phyloP scores from a whole-genome alignment of 805 yeast species.

The Hanseniaspora thailandica region DNA sequence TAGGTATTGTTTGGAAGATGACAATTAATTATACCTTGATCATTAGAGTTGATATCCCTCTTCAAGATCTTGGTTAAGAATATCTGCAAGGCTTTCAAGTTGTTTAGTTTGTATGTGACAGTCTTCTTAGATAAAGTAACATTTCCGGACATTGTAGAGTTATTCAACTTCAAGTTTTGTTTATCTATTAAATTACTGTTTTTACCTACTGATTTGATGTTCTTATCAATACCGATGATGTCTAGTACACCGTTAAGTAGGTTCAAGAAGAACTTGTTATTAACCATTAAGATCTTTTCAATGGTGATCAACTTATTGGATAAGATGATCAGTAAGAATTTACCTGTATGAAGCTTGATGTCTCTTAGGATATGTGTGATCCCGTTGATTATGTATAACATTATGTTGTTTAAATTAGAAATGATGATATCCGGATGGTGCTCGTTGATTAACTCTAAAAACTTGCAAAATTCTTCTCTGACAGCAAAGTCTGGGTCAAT shows the following conservation, averaged over 20 bases:
- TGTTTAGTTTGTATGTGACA: conserved; percentile 9
- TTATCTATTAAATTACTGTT: conserved; percentile 28
- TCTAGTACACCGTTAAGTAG: conserved; percentile 56
- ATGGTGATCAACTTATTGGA: conserved; percentile 8
- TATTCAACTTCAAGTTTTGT: conserved; percentile 14
- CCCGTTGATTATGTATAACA: conserved; percentile 74
- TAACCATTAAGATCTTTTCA: conserved; percentile 42
- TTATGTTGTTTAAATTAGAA: conserved; percentile 46
- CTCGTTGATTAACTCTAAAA: conserved; percentile 39
- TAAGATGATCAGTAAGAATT: conserved; percentile 34
- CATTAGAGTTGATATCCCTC: background rate
- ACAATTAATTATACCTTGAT: background rate
- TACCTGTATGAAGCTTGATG: conserved; percentile 64
- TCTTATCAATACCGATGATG: conserved; percentile 39
- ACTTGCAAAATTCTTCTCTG: conserved; percentile 41
- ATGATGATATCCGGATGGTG: conserved; percentile 45
- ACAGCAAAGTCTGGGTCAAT: conserved; percentile 56
- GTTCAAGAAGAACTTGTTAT: conserved; percentile 56
- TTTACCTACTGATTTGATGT: conserved; percentile 17
- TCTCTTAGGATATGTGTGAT: conserved; percentile 83
- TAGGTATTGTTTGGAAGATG: conserved; percentile 4
- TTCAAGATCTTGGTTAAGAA: conserved; percentile 6
- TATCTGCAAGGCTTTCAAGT: conserved; percentile 10
- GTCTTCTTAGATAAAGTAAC: conserved; percentile 16
- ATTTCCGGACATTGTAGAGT: conserved; percentile 15